Percentiles rank a stretch among this genome's conserved stretches.
These are phyloP conservation scores for Trypanosoma theileri DNA, from an alignment of 208 protist genomes.

Conservation along the genomic window DNA sequence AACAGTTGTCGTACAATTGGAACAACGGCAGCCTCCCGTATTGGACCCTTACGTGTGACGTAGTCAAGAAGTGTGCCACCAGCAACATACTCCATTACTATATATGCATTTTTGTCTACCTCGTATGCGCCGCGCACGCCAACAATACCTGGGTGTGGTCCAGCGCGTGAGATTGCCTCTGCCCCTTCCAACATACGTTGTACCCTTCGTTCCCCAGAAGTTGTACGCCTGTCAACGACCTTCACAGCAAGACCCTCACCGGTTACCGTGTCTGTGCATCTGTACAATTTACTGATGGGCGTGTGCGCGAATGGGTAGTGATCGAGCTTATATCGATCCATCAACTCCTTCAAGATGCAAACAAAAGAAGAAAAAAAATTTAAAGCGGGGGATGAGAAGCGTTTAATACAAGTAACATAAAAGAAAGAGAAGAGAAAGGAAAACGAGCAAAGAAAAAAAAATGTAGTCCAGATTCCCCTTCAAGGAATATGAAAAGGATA, in stretches of 20 bases:
- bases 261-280: slow-evolving; percentile 47
- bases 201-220: slow-evolving; percentile 37
- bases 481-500: slow-evolving; percentile 8
- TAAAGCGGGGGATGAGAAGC: neutral
- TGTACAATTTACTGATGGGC: slow-evolving; percentile 42
- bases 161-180: slow-evolving; percentile 42
- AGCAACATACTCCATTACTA: slow-evolving; percentile 98
- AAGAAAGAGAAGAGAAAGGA: slow-evolving; percentile 1
- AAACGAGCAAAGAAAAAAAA: slow-evolving; percentile 5
- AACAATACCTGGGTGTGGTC: slow-evolving; percentile 49
- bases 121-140: slow-evolving; percentile 93
- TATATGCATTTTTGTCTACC: slow-evolving; percentile 49
- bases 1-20: slow-evolving; percentile 96
- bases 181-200: slow-evolving; percentile 54
- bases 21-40: slow-evolving; percentile 90
- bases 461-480: neutral
- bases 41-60: slow-evolving; percentile 83
- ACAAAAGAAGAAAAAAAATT: slow-evolving; percentile 17
- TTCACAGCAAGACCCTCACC: slow-evolving; percentile 59
- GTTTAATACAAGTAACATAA: neutral
- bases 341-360: neutral
- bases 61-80: slow-evolving; percentile 97
- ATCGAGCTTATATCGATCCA: slow-evolving; percentile 60
- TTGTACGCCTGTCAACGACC: slow-evolving; percentile 45
- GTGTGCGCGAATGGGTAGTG: slow-evolving; percentile 36